Base-by-base conservation (phyloP, 352 stramenopile species). In the Globisporangium irregulare region DNA sequence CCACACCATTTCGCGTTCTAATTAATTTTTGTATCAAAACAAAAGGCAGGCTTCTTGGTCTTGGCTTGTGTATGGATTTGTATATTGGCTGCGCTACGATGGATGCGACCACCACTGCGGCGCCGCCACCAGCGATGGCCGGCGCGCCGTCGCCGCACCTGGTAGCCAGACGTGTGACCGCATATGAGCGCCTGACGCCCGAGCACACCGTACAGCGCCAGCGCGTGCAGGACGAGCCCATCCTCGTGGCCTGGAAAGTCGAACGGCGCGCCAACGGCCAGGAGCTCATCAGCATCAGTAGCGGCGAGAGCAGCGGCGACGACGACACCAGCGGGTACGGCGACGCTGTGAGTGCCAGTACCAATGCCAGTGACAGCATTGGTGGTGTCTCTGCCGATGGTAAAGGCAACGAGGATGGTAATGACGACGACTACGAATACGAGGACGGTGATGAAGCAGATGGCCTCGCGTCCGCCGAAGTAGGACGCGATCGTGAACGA, bases 201-300 rank as follows among this genome's bases (percentile, higher is more conserved):
- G 73, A 73, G 65, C 69, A 77, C 61, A 73, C 81, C 41, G 64
- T 70, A 70, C 87, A 97, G 74, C 87, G 92, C 60, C 85, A 91
- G 67, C 93, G 79, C 61, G 89, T 80, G 22, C 78, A 97, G 55
- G 82, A 97, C 68, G 71, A 85, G 48, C 79, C 91, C 68, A 75
- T 98, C 43, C 65, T 81, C 43, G 86, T 95, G 63, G 89, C 61
- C 64, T 92, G 90, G 90, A 75, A 75, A 73, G 78, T 86, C 72
- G 79, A 69, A 64, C 85, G 76, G 54, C 65, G 72, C 61, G 73
- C 62, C 48, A 77, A 84, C 73, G 82, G 82, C 9, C 81, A 80
- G 43, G 73, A 88, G 12, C 84, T 82, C 66, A 85, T 90, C 64
- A 84, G 73, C 41, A 80, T 90, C 62, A 78, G 75, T 65, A 80